Conservation (phyloP, 1,284 basidiomycete species). For the Ceratobasidium sp. region DNA sequence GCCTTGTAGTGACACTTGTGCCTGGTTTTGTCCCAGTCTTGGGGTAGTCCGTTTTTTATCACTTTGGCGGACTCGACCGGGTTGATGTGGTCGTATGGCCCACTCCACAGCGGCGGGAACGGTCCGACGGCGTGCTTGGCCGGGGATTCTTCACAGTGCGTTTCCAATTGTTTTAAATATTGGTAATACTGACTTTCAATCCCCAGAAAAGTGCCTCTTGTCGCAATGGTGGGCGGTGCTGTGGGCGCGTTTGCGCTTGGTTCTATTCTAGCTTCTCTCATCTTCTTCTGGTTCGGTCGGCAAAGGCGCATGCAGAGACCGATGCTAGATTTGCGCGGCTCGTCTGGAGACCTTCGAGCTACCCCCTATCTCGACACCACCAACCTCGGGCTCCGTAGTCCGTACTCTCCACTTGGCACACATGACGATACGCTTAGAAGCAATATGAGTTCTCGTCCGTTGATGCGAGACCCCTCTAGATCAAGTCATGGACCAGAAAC, state of each 20-base stretch:
- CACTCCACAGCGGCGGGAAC: slow-evolving; percentile 64
- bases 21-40: slow-evolving; percentile 57
- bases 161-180: slow-evolving; percentile 49
- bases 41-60: slow-evolving; percentile 69
- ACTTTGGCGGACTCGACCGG: slow-evolving; percentile 67
- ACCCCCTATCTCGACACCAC: slow-evolving; percentile 28
- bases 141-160: slow-evolving; percentile 15
- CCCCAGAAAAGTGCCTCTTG: slow-evolving; percentile 49
- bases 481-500: slow-evolving; percentile 25
- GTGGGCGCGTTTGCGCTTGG: slow-evolving; percentile 64
- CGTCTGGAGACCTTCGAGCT: slow-evolving; percentile 25
- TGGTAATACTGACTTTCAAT: slow-evolving; percentile 12
- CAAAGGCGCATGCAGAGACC: background rate
- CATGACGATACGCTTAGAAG: slow-evolving; percentile 19
- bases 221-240: slow-evolving; percentile 60
- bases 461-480: slow-evolving; percentile 8
- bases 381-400: background rate
- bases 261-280: slow-evolving; percentile 51
- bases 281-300: slow-evolving; percentile 45
- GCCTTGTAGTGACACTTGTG: background rate
- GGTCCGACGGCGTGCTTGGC: slow-evolving; percentile 61
- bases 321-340: slow-evolving; percentile 15
- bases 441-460: slow-evolving; percentile 20
- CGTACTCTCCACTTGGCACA: slow-evolving; percentile 31
- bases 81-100: slow-evolving; percentile 68